These are phyloP conservation scores for Xylariaceae sp. DNA, from an alignment of 2,329 filamentous ascomycete genomes.

Conservation along the genomic window DNA sequence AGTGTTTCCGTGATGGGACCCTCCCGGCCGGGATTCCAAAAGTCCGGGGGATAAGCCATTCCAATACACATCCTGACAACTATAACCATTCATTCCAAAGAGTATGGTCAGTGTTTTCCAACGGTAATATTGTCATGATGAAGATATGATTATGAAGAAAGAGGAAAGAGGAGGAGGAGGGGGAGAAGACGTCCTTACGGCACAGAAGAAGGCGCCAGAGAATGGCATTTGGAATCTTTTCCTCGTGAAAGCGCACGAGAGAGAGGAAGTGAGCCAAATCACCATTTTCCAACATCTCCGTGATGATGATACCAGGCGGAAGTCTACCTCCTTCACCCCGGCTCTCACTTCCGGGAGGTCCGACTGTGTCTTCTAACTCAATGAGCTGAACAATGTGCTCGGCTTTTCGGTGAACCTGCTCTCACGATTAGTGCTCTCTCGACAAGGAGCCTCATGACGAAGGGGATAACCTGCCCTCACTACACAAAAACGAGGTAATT, in stretches of 20 bases:
- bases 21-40: background rate
- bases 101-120: too few relatives aligned
- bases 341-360: too few relatives aligned
- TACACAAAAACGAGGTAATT: background rate
- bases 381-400: constrained; percentile 16
- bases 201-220: constrained; percentile 20
- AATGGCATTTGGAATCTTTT: constrained; percentile 11
- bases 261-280: constrained; percentile 11
- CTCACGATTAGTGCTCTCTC: background rate
- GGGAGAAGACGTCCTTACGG: constrained; percentile 6
- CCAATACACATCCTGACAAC: constrained; percentile 20
- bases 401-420: constrained; percentile 2
- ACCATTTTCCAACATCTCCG: constrained; percentile 18
- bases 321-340: too few relatives aligned
- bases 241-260: background rate
- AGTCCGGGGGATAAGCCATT: constrained; percentile 15
- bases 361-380: background rate
- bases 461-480: constrained; percentile 3
- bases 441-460: background rate
- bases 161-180: too few relatives aligned
- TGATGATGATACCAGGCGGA: constrained; percentile 8
- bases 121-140: background rate
- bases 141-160: background rate
- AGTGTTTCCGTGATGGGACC: constrained; percentile 13
- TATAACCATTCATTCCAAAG: background rate